A percentile compares a stretch with the other conserved stretches of the same genome.
phyloP scores from a whole-genome alignment of 179 eudicot genomes.

The Beta macrorhiza region DNA sequence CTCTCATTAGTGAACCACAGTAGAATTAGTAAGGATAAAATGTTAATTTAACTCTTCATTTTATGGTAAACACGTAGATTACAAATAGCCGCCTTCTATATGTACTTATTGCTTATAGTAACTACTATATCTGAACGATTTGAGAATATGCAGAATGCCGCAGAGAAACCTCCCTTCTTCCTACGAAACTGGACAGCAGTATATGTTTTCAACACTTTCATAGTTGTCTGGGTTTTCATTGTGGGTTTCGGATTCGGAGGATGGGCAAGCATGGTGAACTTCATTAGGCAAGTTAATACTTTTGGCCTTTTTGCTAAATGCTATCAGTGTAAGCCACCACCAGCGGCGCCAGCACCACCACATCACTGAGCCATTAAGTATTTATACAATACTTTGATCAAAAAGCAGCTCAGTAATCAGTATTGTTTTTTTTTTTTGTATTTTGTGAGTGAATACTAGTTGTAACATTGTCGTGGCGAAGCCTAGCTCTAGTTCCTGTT shows the following conservation, averaged over 20 bases:
- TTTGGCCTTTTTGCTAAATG: slow-evolving; percentile 48
- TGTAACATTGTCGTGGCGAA: slow-evolving; percentile 9
- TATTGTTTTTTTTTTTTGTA: not conserved
- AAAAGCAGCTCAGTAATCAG: not conserved
- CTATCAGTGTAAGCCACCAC: slow-evolving; percentile 38
- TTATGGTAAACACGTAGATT: not conserved
- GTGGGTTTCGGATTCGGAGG: slow-evolving; percentile 47
- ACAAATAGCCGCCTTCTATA: not conserved
- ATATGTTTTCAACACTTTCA: slow-evolving; percentile 34
- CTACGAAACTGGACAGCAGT: slow-evolving; percentile 40
- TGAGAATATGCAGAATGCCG: slow-evolving; percentile 38
- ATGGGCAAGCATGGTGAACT: slow-evolving; percentile 44
- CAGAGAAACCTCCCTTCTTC: slow-evolving; percentile 40
- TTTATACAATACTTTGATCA: slow-evolving; percentile 1
- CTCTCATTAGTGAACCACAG: no score
- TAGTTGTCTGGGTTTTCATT: slow-evolving; percentile 40
- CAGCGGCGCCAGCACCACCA: slow-evolving; percentile 26
- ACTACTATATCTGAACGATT: not conserved
- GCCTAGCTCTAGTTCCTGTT: slow-evolving; percentile 5
- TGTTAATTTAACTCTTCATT: no score
- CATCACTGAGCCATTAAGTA: slow-evolving; percentile 16
- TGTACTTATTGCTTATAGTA: not conserved
- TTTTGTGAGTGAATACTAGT: slow-evolving; percentile 11
- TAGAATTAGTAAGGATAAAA: no score
- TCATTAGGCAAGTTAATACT: slow-evolving; percentile 36